Conservation (phyloP, 805 yeast species). For the Kodamaea leandrae region DNA sequence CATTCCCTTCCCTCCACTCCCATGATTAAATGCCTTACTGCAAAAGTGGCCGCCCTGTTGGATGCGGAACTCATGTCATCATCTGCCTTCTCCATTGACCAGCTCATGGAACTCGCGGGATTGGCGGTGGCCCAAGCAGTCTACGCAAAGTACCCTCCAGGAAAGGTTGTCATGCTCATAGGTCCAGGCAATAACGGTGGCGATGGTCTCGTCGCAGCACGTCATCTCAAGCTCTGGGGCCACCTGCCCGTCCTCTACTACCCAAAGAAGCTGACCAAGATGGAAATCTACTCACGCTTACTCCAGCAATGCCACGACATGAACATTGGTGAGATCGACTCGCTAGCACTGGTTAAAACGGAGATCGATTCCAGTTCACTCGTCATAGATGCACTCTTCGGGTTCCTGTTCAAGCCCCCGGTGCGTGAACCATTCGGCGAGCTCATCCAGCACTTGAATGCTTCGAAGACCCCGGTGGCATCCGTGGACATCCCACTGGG, state of each 20-base stretch:
- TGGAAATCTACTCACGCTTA: constrained; percentile 57
- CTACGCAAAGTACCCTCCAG: constrained; percentile 62
- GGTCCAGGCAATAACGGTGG: constrained; percentile 99
- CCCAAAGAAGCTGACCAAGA: constrained; percentile 61
- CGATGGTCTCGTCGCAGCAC: constrained; percentile 93
- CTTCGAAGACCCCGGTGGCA: constrained; percentile 58
- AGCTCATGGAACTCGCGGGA: constrained; percentile 95
- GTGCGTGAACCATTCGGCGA: constrained; percentile 73
- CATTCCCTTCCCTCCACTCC: neutral
- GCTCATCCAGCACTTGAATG: constrained; percentile 25
- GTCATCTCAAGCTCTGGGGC: constrained; percentile 74
- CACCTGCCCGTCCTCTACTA: constrained; percentile 74
- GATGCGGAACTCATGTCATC: constrained; percentile 87
- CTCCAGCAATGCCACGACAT: constrained; percentile 65
- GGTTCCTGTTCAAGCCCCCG: constrained; percentile 91
- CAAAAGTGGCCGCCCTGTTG: constrained; percentile 65
- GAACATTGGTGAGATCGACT: constrained; percentile 54
- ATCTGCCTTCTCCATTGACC: constrained; percentile 79
- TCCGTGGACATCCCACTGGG: constrained; percentile 94
- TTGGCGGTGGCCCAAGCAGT: constrained; percentile 89
- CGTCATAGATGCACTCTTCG: constrained; percentile 80
- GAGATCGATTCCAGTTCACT: constrained; percentile 14
- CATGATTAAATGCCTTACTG: constrained; percentile 22
- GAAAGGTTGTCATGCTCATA: constrained; percentile 61
- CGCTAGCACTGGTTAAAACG: constrained; percentile 31